A percentile compares a stretch with the other conserved stretches of the same genome.
phyloP scores from a whole-genome alignment of 306 rosid genomes.

The Pyrus communis region DNA sequence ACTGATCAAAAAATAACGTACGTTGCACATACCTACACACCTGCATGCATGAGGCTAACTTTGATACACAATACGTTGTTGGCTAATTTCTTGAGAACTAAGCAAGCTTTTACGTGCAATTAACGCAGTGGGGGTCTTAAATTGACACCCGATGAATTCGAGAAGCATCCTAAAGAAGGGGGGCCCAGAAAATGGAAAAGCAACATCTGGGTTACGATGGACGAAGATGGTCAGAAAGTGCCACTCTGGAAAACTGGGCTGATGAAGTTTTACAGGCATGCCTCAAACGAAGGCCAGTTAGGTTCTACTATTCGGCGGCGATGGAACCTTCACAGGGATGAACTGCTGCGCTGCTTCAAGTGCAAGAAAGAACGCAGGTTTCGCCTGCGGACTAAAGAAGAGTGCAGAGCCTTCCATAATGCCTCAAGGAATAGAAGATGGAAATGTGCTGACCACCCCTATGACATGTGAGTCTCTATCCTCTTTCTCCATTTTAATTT shows the following conservation, averaged over 20 bases:
- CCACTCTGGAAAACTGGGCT: conserved; percentile 22
- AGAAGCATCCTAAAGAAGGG: conserved; percentile 29
- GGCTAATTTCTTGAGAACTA: neutral
- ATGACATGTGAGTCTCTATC: conserved; percentile 18
- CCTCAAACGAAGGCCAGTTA: conserved; percentile 26
- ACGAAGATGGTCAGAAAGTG: conserved; percentile 10
- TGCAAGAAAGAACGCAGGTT: conserved; percentile 42
- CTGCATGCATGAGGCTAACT: neutral
- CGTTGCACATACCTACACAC: too few relatives aligned
- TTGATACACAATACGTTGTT: neutral
- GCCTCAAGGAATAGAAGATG: conserved; percentile 19
- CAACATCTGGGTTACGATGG: conserved; percentile 28
- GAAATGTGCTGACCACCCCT: conserved; percentile 30
- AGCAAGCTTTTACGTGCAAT: neutral
- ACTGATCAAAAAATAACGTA: too few relatives aligned
- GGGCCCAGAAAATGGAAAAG: conserved; percentile 27
- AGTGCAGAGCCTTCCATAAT: conserved; percentile 24
- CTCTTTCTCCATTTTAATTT: neutral
- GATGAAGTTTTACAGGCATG: conserved; percentile 31
- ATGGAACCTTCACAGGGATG: conserved; percentile 31
- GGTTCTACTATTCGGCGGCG: conserved; percentile 1
- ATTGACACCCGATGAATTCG: conserved; percentile 29
- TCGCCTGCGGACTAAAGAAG: conserved; percentile 1
- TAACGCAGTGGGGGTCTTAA: neutral
- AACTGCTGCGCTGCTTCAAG: conserved; percentile 21